Evolutionary conservation across 495 filamentous ascomycete genomes (phyloP).

Genomic region (Neurospora sp.): DNA sequence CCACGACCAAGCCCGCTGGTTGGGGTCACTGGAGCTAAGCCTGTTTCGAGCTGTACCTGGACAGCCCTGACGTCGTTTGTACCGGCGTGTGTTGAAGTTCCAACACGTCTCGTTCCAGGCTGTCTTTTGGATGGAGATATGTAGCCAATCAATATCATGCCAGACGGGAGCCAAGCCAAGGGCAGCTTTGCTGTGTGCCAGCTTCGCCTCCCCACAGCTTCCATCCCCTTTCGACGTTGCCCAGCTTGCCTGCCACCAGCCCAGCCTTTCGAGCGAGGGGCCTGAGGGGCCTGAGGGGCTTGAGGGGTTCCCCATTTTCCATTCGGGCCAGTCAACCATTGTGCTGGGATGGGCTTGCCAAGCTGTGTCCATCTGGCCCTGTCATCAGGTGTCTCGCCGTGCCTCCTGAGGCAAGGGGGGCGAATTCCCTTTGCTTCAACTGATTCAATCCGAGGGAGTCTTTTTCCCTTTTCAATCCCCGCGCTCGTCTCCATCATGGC

Average conservation of each 20-base stretch:
- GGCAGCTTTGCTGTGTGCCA: no score
- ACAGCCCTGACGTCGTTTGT: neutral
- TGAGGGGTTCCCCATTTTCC: neutral
- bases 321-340: neutral
- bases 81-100: neutral
- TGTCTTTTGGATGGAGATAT: neutral
- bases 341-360: neutral
- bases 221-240: neutral
- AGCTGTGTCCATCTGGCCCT: neutral
- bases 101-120: neutral
- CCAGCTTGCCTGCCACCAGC: neutral
- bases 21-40: neutral
- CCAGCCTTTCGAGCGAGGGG: neutral
- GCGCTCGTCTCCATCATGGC: neutral
- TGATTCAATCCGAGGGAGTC: neutral
- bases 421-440: neutral
- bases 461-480: neutral
- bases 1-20: neutral
- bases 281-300: neutral
- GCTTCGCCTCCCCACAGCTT: slow-evolving; percentile 5
- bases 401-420: neutral
- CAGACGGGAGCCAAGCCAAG: neutral
- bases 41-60: neutral
- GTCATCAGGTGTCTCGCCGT: neutral
- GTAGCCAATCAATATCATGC: neutral